These are phyloP conservation scores for Chenopodium album DNA, from an alignment of 148 eudicot species.

Conservation along the genomic window DNA sequence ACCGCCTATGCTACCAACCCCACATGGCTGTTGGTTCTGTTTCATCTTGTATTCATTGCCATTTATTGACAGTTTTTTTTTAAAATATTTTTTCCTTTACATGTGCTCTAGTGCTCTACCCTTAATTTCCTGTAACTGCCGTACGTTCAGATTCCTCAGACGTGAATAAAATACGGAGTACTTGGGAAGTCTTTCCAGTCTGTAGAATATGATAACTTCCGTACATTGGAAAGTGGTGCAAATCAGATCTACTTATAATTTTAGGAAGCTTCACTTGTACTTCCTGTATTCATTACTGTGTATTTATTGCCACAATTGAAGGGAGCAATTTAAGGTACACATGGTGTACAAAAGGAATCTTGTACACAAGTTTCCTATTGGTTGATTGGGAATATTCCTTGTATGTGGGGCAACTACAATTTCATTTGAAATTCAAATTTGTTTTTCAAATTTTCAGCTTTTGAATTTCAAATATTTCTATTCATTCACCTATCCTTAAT, in stretches of 20 bases:
- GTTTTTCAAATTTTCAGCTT: too few relatives aligned
- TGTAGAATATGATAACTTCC: conserved; percentile 13
- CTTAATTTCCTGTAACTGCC: conserved; percentile 13
- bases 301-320: too few relatives aligned
- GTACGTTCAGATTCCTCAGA: neutral
- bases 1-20: neutral
- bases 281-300: too few relatives aligned
- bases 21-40: conserved; percentile 5
- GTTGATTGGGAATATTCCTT: too few relatives aligned
- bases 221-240: conserved; percentile 15
- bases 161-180: conserved; percentile 4
- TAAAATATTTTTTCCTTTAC: neutral
- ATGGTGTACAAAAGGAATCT: too few relatives aligned
- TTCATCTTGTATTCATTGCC: conserved; percentile 1
- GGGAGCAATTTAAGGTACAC: too few relatives aligned
- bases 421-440: too few relatives aligned
- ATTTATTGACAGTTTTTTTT: neutral
- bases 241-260: neutral
- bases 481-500: too few relatives aligned
- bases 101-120: neutral
- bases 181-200: conserved; percentile 4
- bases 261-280: neutral
- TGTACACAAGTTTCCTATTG: too few relatives aligned
- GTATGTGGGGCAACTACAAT: too few relatives aligned
- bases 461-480: too few relatives aligned